phyloP scores from a whole-genome alignment of 2,329 filamentous ascomycete species.

The Furcasterigmium sp. region DNA sequence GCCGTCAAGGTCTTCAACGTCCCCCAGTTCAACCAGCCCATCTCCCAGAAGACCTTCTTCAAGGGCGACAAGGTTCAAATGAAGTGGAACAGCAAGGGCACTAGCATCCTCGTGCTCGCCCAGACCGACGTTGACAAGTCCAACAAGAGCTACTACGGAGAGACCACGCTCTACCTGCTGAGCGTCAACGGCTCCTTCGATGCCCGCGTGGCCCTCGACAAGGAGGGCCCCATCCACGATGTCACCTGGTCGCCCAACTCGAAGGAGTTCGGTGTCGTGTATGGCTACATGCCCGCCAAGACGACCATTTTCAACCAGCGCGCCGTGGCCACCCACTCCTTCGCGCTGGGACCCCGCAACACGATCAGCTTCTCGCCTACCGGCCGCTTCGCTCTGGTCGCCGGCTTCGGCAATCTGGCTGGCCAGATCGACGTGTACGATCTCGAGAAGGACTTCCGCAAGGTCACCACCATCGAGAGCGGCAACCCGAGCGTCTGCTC shows the following conservation, averaged over 20 bases:
- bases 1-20: conserved; percentile 93
- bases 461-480: conserved; percentile 90
- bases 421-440: conserved; percentile 98
- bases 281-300: conserved; percentile 99
- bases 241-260: conserved; percentile 98
- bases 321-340: conserved; percentile 76
- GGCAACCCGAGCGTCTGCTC: conserved; percentile 94
- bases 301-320: conserved; percentile 95
- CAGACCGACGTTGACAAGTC: conserved; percentile 98
- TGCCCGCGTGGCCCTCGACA: conserved; percentile 85
- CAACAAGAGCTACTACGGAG: conserved; percentile 98
- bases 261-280: conserved; percentile 95
- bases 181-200: conserved; percentile 90
- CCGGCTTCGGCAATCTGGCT: conserved; percentile 94
- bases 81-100: conserved; percentile 94
- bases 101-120: conserved; percentile 86
- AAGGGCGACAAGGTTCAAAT: conserved; percentile 98
- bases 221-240: conserved; percentile 96
- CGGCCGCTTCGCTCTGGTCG: conserved; percentile 87
- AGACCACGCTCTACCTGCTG: conserved; percentile 93
- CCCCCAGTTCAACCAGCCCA: conserved; percentile 73
- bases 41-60: conserved; percentile 98
- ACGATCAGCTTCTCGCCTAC: conserved; percentile 93
- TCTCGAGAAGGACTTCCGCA: conserved; percentile 86
- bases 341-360: conserved; percentile 84